Conservation (phyloP, 495 filamentous ascomycete genomes). For the Xylaria curta region DNA sequence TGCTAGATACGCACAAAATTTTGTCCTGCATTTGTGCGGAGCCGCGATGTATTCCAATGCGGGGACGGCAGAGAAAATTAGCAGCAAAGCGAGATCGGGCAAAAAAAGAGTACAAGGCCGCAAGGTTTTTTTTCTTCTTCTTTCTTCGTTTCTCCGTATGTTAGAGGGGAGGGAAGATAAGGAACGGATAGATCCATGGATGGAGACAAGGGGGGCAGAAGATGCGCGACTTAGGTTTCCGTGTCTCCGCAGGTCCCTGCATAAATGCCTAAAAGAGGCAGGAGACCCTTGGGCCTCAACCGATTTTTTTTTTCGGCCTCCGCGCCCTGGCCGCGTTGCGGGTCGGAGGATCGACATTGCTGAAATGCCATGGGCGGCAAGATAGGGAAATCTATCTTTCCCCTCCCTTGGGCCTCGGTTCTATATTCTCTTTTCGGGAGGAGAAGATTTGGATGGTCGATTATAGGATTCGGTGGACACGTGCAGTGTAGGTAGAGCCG, state of each 20-base stretch:
- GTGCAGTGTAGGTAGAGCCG: conserved; percentile 3
- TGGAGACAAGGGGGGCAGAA: not conserved
- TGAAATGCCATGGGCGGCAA: conserved; percentile 13
- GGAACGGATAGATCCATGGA: conserved; percentile 1
- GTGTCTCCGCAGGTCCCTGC: conserved; percentile 12
- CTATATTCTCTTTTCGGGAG: not conserved
- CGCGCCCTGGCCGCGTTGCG: not conserved
- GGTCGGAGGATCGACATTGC: conserved; percentile 5
- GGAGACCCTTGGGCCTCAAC: not conserved
- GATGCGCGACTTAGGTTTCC: not conserved
- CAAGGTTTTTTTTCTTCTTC: conserved; percentile 4
- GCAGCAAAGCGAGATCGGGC: not conserved
- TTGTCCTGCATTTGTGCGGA: conserved; percentile 15
- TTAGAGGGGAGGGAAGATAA: not conserved
- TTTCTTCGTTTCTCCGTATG: not conserved
- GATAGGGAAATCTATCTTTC: not conserved
- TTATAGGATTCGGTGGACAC: not conserved
- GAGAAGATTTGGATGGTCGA: not conserved
- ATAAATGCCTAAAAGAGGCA: conserved; percentile 8
- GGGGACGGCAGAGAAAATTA: not conserved
- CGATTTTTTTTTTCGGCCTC: not conserved
- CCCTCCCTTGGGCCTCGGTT: not conserved
- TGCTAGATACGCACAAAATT: not conserved
- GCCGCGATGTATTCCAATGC: conserved; percentile 3
- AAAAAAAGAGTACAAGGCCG: conserved; percentile 11